Base-by-base conservation (phyloP, 805 yeast genomes). In the Candida nanaspora region DNA sequence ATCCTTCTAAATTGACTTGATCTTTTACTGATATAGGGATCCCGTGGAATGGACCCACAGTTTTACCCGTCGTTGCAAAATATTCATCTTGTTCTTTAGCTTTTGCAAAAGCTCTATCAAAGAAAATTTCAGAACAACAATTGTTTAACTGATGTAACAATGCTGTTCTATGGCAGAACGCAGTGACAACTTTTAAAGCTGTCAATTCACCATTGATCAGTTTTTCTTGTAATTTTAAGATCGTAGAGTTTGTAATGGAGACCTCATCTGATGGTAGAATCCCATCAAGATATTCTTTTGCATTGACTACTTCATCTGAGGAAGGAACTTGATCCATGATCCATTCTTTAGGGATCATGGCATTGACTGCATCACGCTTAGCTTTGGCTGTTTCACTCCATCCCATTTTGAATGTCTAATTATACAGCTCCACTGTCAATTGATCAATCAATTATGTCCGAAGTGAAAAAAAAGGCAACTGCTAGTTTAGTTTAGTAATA, bases 11-110 rank as follows among this genome's bases (percentile, higher is more conserved):
- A 41, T 61, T 56, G 46, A 66, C 55, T 48, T 69, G 74, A 48
- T 71, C 75, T 47, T 71, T 70, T 31, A 69, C 51, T 0, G 74
- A 69, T 18, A 70, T 51, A 0, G 76, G 76, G 39, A 69, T 52
- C 4, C 74, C 75, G 44, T 68, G 75, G 37, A 68, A 57, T 14
- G 67, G 70, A 26, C 74, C 75, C 14, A 62, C 49, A 1, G 65
- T 47, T 38, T 59, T 51, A 1, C 69, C 69, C 11, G 61, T 53
- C n/a, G 35, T 31, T 23, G 54, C 44, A 36, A 52, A 66, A 46
- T 60, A 56, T 2, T 57, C 59, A 39, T 69, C 76, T 44, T 69
- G 52, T 39, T 57, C 57, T 34, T 58, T 41, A 1, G 76, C 76
- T 36, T 63, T 57, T 35, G 50, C 45, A 38, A 63, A 49, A 1